Percentiles rank a stretch among this genome's conserved stretches.
Conservation (phyloP, 2,329 filamentous ascomycete species). For the Xylaria sp. region DNA sequence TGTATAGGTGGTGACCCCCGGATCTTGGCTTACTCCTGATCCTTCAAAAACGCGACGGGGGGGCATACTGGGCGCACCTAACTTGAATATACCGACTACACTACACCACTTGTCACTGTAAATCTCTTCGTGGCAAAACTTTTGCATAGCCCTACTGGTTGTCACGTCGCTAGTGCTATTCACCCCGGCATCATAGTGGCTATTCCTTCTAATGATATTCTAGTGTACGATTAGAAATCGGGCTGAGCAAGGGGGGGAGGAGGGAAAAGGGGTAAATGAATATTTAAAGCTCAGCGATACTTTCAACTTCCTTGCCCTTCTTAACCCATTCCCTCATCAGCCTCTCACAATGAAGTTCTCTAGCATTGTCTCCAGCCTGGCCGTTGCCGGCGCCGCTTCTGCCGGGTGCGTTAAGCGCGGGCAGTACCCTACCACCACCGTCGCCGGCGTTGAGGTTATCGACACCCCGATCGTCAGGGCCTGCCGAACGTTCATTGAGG, state of each 20-base stretch:
- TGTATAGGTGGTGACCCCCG: conserved; percentile 7
- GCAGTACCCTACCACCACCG: conserved; percentile 24
- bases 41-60: not conserved
- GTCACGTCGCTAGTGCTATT: not conserved
- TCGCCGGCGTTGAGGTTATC: conserved; percentile 36
- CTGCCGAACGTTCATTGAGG: conserved; percentile 28
- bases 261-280: not conserved
- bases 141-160: not conserved
- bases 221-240: not conserved
- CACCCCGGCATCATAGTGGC: not conserved
- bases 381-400: conserved; percentile 26
- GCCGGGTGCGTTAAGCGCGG: conserved; percentile 5
- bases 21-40: conserved; percentile 31
- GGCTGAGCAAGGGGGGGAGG: not conserved
- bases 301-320: not conserved
- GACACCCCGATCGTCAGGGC: conserved; percentile 33
- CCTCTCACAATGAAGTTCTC: conserved; percentile 36
- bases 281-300: conserved; percentile 26
- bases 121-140: not conserved
- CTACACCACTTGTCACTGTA: not conserved
- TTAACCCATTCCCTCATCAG: conserved; percentile 1
- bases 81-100: not conserved
- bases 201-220: conserved; percentile 5
- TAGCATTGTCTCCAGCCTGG: conserved; percentile 30
- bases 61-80: not conserved